A percentile compares a stretch with the other conserved stretches of the same genome.
Conservation (phyloP, 2,329 filamentous ascomycete genomes). For the Beauveria sp. region DNA sequence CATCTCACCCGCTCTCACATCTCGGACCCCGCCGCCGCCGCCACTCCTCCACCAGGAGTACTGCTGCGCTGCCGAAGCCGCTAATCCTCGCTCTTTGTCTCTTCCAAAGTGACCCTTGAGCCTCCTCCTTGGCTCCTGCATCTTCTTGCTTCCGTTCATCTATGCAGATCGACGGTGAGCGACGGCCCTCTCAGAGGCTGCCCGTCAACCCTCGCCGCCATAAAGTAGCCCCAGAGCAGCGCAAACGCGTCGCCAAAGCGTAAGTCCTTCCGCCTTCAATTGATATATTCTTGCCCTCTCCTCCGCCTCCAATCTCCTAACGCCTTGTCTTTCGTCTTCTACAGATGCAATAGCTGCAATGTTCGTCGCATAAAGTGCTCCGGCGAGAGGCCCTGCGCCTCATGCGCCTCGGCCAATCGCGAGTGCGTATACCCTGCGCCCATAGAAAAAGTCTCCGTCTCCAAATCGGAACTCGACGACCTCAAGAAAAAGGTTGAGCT, state of each 20-base stretch:
- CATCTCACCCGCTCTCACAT: neutral
- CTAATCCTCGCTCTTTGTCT: neutral
- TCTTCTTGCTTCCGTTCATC: constrained; percentile 1
- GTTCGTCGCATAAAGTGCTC: constrained; percentile 45
- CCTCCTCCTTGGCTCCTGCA: neutral
- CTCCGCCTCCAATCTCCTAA: neutral
- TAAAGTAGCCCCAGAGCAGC: constrained; percentile 38
- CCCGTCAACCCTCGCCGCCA: constrained; percentile 43
- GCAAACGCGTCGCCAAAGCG: constrained; percentile 43
- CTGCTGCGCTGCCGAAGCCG: neutral
- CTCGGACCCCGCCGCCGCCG: neutral
- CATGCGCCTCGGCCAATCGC: constrained; percentile 35
- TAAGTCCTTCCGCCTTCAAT: constrained; percentile 25
- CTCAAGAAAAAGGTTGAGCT: constrained; percentile 30
- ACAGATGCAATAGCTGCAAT: constrained; percentile 47
- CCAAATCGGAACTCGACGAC: constrained; percentile 33
- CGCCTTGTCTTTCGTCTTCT: neutral
- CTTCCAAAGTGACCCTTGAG: neutral
- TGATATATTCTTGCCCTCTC: neutral
- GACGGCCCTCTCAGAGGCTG: constrained; percentile 29
- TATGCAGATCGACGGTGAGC: constrained; percentile 23
- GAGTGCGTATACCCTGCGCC: constrained; percentile 40
- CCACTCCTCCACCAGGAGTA: neutral
- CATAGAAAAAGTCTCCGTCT: constrained; percentile 36
- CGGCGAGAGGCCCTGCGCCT: constrained; percentile 39